Evolutionary conservation across 768 basidiomycete genomes (phyloP), one percentile per base, ranked within the genome.

Genomic region (Aureoboletus auriporus): DNA sequence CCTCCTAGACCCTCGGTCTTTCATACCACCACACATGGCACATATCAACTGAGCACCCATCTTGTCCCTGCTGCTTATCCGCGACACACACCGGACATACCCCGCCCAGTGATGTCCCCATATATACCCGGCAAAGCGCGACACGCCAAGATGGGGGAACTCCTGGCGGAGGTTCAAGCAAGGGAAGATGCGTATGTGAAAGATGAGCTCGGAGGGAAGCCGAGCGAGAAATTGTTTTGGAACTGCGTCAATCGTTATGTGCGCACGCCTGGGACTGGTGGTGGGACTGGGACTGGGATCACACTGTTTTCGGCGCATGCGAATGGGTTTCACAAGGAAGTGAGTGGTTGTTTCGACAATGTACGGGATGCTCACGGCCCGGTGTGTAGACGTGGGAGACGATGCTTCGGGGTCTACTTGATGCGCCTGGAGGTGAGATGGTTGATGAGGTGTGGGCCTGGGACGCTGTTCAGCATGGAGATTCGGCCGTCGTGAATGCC

Each of bases 301-400:
- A 93, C 89, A 0, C 64, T 94, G 44, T 77, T 93, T 52, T 73
- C 87, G 41, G 78, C 80, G 5, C 93, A 94, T 63, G 89, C 89
- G 2, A 93, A 89, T 65, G 91, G 92, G 1, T 86, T 93, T 54
- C 80, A 79, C 36, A 93, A 93, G 64, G 91, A 94, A 80, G 89
- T 82, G 46, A 41, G 20, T 23, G 20, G 79, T 41, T 4, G 1
- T 53, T 31, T 35, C 9, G 30, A 1, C 26, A 16, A 23, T 23
- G 20, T 23, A 4, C 20, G 20, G 20, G 20, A 23, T 4, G 20
- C 20, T 23, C 20, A 23, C 20, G 1, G 57, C 70, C 16, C 63
- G 65, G 20, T 23, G 20, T 23, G 4, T 23, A 23, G 20, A 23
- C 20, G 20, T 23, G 20, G 20, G 20, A 23, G 20, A 23, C 20